These are phyloP conservation scores for Zygosaccharomyces bisporus DNA, from an alignment of 805 yeast genomes.

Conservation along the genomic window DNA sequence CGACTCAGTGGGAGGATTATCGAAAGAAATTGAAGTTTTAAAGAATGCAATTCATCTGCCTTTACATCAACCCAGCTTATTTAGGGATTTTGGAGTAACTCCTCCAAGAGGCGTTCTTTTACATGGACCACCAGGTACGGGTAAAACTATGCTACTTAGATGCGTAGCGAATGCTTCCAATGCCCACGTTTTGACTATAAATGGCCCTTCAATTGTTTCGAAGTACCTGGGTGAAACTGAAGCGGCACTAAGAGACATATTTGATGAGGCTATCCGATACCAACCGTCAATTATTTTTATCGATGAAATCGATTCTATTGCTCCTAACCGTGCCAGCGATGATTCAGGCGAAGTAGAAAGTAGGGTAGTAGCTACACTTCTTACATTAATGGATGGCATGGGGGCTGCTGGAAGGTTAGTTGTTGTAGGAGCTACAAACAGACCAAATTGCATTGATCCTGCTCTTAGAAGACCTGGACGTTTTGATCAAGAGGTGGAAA, in stretches of 20 bases:
- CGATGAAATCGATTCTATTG: conserved; percentile 91
- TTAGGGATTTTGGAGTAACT: conserved; percentile 77
- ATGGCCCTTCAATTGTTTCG: conserved; percentile 89
- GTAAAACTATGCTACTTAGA: conserved; percentile 82
- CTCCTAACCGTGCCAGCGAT: conserved; percentile 78
- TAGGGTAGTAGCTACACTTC: conserved; percentile 82
- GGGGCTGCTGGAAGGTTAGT: conserved; percentile 63
- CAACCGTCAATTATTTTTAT: conserved; percentile 87
- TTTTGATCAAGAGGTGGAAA: conserved; percentile 84
- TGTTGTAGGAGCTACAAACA: conserved; percentile 67
- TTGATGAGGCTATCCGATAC: conserved; percentile 76
- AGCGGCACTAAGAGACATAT: conserved; percentile 70
- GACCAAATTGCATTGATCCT: conserved; percentile 65
- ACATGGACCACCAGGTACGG: conserved; percentile 98
- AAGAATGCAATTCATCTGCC: conserved; percentile 76
- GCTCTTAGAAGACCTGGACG: conserved; percentile 84
- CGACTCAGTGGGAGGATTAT: conserved; percentile 71
- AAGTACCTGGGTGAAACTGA: conserved; percentile 95
- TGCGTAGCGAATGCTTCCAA: conserved; percentile 74
- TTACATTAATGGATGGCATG: conserved; percentile 78
- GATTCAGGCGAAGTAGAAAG: conserved; percentile 89
- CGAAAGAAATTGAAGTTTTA: conserved; percentile 55
- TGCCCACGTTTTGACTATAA: conserved; percentile 81
- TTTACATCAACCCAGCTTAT: conserved; percentile 67
- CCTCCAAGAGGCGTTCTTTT: conserved; percentile 93